A percentile compares a stretch with the other conserved stretches of the same genome.
Evolutionary conservation across 139 green algal genomes (phyloP).

Genomic region (Marvania coccoides): DNA sequence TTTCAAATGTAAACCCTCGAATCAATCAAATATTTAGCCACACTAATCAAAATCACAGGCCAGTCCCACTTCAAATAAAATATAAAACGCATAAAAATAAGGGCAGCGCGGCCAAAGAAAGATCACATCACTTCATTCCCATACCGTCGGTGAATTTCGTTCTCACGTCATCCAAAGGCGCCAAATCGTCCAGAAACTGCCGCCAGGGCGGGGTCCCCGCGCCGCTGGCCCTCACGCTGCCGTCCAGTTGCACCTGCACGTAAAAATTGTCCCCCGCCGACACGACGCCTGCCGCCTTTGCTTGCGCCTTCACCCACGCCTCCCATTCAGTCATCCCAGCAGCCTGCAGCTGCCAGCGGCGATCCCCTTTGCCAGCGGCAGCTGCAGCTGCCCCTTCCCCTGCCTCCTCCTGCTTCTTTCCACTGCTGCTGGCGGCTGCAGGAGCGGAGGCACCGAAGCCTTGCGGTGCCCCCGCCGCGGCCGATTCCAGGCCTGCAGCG

Average conservation of each 20-base stretch:
- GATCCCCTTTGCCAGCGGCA: background rate
- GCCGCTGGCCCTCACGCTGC: constrained; percentile 68
- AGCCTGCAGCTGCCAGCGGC: constrained; percentile 52
- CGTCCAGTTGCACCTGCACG: constrained; percentile 81
- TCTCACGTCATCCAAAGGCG: constrained; percentile 53
- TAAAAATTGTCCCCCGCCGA: constrained; percentile 26
- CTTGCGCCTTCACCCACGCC: constrained; percentile 72
- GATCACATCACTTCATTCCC: background rate
- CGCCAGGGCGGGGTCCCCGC: constrained; percentile 67
- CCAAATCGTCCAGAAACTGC: constrained; percentile 70
- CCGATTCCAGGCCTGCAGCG: background rate
- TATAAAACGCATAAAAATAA: too few relatives aligned
- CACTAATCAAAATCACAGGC: too few relatives aligned
- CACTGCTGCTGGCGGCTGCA: background rate
- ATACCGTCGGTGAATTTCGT: constrained; percentile 55
- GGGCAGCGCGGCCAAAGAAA: too few relatives aligned
- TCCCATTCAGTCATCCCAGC: constrained; percentile 44
- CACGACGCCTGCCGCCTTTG: constrained; percentile 23
- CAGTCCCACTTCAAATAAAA: too few relatives aligned
- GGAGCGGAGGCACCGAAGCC: background rate
- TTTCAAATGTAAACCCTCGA: too few relatives aligned
- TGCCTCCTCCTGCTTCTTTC: background rate
- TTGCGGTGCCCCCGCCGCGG: background rate
- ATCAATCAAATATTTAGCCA: too few relatives aligned
- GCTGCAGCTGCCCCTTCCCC: background rate